These are phyloP conservation scores for Hygrophorus russula DNA, from an alignment of 768 basidiomycete species.

Conservation along the genomic window DNA sequence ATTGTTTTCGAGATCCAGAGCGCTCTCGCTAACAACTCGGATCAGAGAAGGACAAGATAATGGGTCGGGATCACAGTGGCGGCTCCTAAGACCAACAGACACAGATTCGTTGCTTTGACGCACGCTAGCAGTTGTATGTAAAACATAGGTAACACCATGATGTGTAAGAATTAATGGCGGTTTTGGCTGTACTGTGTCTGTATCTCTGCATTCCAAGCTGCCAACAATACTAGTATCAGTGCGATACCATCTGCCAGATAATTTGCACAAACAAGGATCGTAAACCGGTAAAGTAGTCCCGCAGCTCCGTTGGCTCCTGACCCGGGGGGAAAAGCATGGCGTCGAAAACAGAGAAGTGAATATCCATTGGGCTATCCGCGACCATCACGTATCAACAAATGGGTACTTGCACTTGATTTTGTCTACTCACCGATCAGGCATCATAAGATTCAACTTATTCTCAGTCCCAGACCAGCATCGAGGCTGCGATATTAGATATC, in stretches of 20 bases:
- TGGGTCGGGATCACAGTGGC: constrained; percentile 6
- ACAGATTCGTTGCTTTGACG: constrained; percentile 28
- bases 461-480: constrained; percentile 26
- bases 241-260: background rate
- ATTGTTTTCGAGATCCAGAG: constrained; percentile 42
- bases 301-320: constrained; percentile 30
- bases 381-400: background rate
- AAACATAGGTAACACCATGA: constrained; percentile 28
- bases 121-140: constrained; percentile 36
- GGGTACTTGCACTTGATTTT: constrained; percentile 1
- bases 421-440: constrained; percentile 43
- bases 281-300: constrained; percentile 28
- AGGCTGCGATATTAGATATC: constrained; percentile 6
- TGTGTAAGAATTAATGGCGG: constrained; percentile 32
- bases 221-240: constrained; percentile 2
- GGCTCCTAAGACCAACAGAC: constrained; percentile 1
- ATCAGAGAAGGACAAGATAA: background rate
- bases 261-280: constrained; percentile 29
- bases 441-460: constrained; percentile 33
- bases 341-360: constrained; percentile 35
- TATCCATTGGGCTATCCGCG: constrained; percentile 39
- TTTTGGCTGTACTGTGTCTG: constrained; percentile 26
- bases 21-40: constrained; percentile 31
- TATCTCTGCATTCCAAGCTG: constrained; percentile 23
- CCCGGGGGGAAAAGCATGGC: constrained; percentile 14